Evolutionary conservation across 108 stramenopile genomes (phyloP), one percentile per base, ranked within the genome.

Genomic region (Cyclotella atomus): DNA sequence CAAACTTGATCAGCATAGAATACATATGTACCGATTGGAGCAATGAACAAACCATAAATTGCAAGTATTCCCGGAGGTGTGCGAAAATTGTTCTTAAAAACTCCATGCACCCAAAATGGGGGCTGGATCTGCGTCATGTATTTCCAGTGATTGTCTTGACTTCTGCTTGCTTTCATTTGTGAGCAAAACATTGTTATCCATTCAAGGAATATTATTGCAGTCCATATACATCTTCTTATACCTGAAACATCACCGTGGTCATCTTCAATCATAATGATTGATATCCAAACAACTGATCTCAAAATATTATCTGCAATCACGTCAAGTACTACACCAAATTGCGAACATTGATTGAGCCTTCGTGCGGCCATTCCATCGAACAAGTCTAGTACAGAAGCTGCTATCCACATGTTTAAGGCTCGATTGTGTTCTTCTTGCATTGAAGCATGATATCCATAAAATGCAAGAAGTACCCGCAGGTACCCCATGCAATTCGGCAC

Each of bases 101-200:
- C 68, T 12, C 71, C 65, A 32, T 75, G 49, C 2, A 89, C 65
- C 64, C 60, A 81, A 70, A 73, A 74, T 16, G 88, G 85, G 57
- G 84, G 73, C 38, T 8, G 27, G 55, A 43, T 57, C 60, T 49
- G 41, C 24, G 45, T 47, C 50, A 82, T 59, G 50, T 82, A 68
- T 50, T 76, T 82, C 75, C 75, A 82, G 41, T 70, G 56, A 10
- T 12, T 25, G 36, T 57, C 3, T 17, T 46, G 0, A 53, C 32
- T 60, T 1, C 47, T 34, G 21, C 25, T 57, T 7, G 15, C 70
- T 73, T 54, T 85, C 79, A 47, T 69, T 83, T 50, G 82, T 20
- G 77, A 79, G 44, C 77, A 82, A 32, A 87, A 38, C 79, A 87
- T 84, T 23, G 89, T 89, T 27, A 68, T 79, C 89, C 89, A 89